Base-by-base conservation (phyloP, 2,329 filamentous ascomycete genomes). In the Botrytis tulipae region DNA sequence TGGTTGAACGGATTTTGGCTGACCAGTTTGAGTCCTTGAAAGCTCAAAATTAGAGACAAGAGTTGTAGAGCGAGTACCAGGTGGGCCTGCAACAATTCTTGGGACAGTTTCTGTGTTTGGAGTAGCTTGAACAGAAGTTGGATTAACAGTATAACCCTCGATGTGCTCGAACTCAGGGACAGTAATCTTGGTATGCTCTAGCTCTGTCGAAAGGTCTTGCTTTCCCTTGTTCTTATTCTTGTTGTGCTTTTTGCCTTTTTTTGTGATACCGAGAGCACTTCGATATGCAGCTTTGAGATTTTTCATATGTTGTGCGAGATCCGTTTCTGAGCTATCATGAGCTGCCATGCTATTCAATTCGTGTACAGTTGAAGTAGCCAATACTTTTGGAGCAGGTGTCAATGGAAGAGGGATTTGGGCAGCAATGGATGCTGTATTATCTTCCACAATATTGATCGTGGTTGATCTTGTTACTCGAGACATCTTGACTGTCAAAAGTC, bases 251-350 rank as follows among this genome's bases (percentile, higher is more conserved):
- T 76, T 79, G 57, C 62, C 68, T 72, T 75, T 78, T 74, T 79
- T 81, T 32, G 71, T 75, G 67, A 73, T 70, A 2, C 80, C 78
- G 74, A 81, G 77, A 54, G 80, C 80, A 65, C 63, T 77, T 71
- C 78, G 76, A 74, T 81, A 82, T 37, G 80, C 80, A 62, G 80
- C 79, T 73, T 82, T 82, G 40, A 82, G 75, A 57, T 75, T 75
- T 72, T 79, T 80, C 46, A 81, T 67, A 65, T 81, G 77, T 37
- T 76, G 75, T 37, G 76, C 76, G 16, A 79, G 68, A 29, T 74
- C 67, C 59, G 74, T 73, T 16, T 78, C 79, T 60, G 79, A 76
- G 46, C 59, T 71, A 40, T 74, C 54, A 44, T 76, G 74, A 32
- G 74, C 73, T 29, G 71, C 62, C 74, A 79, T 77, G 48, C 68